Evolutionary conservation across 208 protist species (phyloP), one percentile per base, ranked within the genome.

Genomic region (Leishmania braziliensis): DNA sequence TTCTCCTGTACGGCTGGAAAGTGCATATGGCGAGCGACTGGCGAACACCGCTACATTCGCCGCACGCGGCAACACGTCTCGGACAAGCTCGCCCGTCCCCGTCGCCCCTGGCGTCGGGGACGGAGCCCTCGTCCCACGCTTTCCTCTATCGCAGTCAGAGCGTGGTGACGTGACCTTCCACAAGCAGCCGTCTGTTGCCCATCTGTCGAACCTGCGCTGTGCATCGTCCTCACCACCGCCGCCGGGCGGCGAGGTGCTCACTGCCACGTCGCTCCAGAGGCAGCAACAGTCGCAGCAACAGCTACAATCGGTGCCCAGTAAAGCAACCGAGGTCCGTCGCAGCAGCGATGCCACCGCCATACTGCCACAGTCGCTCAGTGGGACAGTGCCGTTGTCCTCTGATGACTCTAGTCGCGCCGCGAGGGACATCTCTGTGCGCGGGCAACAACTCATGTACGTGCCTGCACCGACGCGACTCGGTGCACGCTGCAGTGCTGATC

Each of bases 181-280:
- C 58, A 79, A 79, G 69, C 54, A 62, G 3, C 58, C 75, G 4
- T 75, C 80, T 54, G 68, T 68, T 48, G 71, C 62, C 75, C 58
- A 76, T 62, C 58, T 75, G 36, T 77, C 68, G 46, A 69, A 26
- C 56, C 58, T 77, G 50, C 66, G 70, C 14, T 70, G 56, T 63
- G 16, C 5, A 23, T 46, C 74, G 36, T 62, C 53, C 12, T n/a
- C 39, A 51, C 29, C 74, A 62, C 54, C 33, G 33, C 53, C 74
- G 48, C 54, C 53, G 39, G 33, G 23, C 74, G 23, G 74, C 6
- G 36, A 66, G 5, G 74, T 20, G 20, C 29, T 33, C 74, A 68
- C 51, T 48, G 23, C 39, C 26, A 43, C 56, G 0, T 6, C 39
- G 56, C 39, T 18, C 20, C 54, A 63, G 26, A 14, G 26, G 36